These are phyloP conservation scores for Knoxia roxburghii DNA, from an alignment of 257 asterid species.

Conservation along the genomic window DNA sequence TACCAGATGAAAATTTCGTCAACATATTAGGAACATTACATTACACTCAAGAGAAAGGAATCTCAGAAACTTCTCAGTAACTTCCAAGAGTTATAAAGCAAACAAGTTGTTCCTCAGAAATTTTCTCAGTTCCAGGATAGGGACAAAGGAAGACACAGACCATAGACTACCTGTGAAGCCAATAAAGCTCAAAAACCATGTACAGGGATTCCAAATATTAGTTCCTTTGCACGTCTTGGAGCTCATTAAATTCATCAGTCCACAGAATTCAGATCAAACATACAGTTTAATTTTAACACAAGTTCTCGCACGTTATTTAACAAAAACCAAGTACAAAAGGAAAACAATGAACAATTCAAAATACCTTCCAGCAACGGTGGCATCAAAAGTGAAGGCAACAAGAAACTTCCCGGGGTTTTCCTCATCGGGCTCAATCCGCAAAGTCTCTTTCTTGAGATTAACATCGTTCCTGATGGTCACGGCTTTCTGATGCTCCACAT, in stretches of 20 bases:
- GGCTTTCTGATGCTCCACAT: conserved; percentile 98
- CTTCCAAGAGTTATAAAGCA: not conserved
- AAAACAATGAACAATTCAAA: not conserved
- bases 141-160: not conserved
- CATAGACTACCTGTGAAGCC: not conserved
- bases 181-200: not conserved
- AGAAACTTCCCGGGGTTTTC: conserved; percentile 71
- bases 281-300: not conserved
- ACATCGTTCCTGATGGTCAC: conserved; percentile 92
- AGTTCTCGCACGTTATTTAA: conserved; percentile 2
- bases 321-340: not conserved
- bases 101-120: not conserved
- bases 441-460: conserved; percentile 87
- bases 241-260: not conserved
- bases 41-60: not conserved
- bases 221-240: not conserved
- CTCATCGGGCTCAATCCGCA: conserved; percentile 81
- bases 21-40: not conserved
- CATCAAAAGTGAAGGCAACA: conserved; percentile 87
- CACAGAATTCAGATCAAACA: not conserved
- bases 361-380: conserved; percentile 89
- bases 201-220: too few species aligned
- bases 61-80: not conserved
- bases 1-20: not conserved
- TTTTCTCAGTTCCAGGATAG: not conserved